These are phyloP conservation scores for Penicillium sp. DNA, from an alignment of 2,329 filamentous ascomycete species.

Conservation along the genomic window DNA sequence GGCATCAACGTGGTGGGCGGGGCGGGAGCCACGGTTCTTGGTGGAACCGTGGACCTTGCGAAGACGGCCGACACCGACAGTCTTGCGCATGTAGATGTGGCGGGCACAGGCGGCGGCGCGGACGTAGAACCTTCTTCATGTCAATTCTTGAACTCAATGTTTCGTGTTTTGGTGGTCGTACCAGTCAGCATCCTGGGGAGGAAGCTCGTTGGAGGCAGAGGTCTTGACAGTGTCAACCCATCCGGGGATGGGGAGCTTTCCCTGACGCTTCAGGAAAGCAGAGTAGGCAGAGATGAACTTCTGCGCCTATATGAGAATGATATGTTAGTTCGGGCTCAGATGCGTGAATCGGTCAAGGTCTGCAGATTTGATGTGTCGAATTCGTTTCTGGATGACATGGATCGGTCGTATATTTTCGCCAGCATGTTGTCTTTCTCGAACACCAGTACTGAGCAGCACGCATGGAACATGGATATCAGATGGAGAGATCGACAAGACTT, in stretches of 20 bases:
- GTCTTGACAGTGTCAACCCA: slow-evolving; percentile 99
- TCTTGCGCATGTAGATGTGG: slow-evolving; percentile 99
- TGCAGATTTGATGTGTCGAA: slow-evolving; percentile 20
- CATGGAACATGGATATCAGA: background rate
- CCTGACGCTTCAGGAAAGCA: slow-evolving; percentile 71
- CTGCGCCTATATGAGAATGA: slow-evolving; percentile 53
- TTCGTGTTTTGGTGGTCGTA: slow-evolving; percentile 55
- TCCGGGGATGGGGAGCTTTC: slow-evolving; percentile 68
- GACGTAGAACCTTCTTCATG: slow-evolving; percentile 62
- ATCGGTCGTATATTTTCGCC: slow-evolving; percentile 11
- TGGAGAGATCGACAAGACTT: background rate
- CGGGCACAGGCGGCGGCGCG: slow-evolving; percentile 93
- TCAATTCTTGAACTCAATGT: slow-evolving; percentile 12
- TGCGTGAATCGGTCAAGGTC: slow-evolving; percentile 13
- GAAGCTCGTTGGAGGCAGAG: slow-evolving; percentile 92
- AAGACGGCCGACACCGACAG: slow-evolving; percentile 95
- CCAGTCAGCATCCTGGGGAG: slow-evolving; percentile 98
- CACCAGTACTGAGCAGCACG: background rate
- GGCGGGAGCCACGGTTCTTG: slow-evolving; percentile 94
- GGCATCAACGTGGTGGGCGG: slow-evolving; percentile 93
- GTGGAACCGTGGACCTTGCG: slow-evolving; percentile 93
- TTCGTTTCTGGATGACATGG: slow-evolving; percentile 21
- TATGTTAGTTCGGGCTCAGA: slow-evolving; percentile 19
- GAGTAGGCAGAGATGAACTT: slow-evolving; percentile 70
- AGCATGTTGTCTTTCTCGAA: background rate